Percentiles rank a stretch among this genome's conserved stretches.
These are phyloP conservation scores for Clathrospora elynae DNA, from an alignment of 2,329 filamentous ascomycete genomes.

Conservation along the genomic window DNA sequence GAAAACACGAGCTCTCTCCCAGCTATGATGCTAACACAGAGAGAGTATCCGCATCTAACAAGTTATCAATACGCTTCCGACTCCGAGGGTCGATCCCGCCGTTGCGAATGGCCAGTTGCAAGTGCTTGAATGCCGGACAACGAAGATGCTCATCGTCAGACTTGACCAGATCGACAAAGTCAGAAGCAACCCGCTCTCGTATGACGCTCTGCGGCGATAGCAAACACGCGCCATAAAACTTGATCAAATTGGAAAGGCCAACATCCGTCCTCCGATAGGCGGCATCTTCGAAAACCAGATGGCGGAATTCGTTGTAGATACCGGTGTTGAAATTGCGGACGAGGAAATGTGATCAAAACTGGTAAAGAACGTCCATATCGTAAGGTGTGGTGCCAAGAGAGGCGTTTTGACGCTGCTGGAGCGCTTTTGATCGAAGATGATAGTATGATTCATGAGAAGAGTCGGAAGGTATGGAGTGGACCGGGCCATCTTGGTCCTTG, in stretches of 20 bases:
- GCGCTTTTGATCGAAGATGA: conserved; percentile 56
- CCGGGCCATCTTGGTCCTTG: conserved; percentile 54
- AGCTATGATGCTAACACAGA: not conserved
- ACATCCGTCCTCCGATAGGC: conserved; percentile 56
- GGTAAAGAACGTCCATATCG: conserved; percentile 70
- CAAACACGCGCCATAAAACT: conserved; percentile 67
- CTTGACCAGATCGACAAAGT: conserved; percentile 62
- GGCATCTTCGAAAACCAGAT: conserved; percentile 68
- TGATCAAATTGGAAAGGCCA: conserved; percentile 67
- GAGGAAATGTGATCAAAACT: conserved; percentile 76
- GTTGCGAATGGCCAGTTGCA: conserved; percentile 61
- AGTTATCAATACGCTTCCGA: conserved; percentile 60
- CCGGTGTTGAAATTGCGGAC: conserved; percentile 72
- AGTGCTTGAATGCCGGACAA: conserved; percentile 56
- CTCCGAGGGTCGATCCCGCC: conserved; percentile 61
- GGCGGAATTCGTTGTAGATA: conserved; percentile 77
- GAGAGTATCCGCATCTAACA: conserved; percentile 54
- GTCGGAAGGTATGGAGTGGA: conserved; percentile 52
- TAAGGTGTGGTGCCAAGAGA: conserved; percentile 55
- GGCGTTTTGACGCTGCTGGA: conserved; percentile 55
- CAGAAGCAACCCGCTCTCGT: conserved; percentile 58
- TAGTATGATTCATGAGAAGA: conserved; percentile 56
- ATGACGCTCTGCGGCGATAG: conserved; percentile 56
- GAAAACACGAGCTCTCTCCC: too few species aligned
- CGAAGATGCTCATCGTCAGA: conserved; percentile 51